Percentiles rank a stretch among this genome's conserved stretches.
Conservation (phyloP, 2,329 filamentous ascomycete genomes). For the Xylariaceae sp. region DNA sequence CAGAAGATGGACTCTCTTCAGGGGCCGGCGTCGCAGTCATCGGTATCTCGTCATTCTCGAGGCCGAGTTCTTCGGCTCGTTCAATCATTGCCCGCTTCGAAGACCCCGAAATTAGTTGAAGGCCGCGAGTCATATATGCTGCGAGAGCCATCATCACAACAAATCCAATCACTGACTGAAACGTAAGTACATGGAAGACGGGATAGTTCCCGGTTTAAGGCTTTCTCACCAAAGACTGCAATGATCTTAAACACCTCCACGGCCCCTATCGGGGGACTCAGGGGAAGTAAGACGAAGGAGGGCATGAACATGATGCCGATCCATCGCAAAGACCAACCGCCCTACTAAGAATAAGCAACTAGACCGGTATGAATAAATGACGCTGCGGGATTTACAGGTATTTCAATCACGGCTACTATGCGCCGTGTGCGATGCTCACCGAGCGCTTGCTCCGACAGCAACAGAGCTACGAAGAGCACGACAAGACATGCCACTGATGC, state of each 20-base stretch:
- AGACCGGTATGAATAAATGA: not conserved
- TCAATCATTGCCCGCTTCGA: constrained; percentile 56
- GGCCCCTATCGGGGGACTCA: constrained; percentile 57
- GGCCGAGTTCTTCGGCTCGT: constrained; percentile 54
- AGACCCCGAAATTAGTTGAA: constrained; percentile 54
- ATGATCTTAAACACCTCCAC: constrained; percentile 62
- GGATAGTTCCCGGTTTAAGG: not conserved
- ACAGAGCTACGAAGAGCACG: constrained; percentile 53
- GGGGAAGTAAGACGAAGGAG: constrained; percentile 60
- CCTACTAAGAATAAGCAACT: constrained; percentile 40
- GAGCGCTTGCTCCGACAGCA: constrained; percentile 49
- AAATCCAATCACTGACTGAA: constrained; percentile 61
- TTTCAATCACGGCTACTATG: constrained; percentile 53
- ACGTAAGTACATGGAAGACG: not conserved
- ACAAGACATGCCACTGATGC: constrained; percentile 62
- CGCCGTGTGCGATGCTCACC: constrained; percentile 52
- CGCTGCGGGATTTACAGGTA: constrained; percentile 49
- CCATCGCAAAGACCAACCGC: constrained; percentile 60
- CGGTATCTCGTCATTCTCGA: constrained; percentile 51
- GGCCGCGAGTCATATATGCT: constrained; percentile 56
- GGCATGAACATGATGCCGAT: constrained; percentile 63
- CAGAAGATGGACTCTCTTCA: constrained; percentile 26
- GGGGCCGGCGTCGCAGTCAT: constrained; percentile 35
- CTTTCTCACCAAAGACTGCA: constrained; percentile 55
- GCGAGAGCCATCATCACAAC: constrained; percentile 53